Evolutionary conservation across 2,329 filamentous ascomycete genomes (phyloP).

Genomic region (Pyrenophora graminea): DNA sequence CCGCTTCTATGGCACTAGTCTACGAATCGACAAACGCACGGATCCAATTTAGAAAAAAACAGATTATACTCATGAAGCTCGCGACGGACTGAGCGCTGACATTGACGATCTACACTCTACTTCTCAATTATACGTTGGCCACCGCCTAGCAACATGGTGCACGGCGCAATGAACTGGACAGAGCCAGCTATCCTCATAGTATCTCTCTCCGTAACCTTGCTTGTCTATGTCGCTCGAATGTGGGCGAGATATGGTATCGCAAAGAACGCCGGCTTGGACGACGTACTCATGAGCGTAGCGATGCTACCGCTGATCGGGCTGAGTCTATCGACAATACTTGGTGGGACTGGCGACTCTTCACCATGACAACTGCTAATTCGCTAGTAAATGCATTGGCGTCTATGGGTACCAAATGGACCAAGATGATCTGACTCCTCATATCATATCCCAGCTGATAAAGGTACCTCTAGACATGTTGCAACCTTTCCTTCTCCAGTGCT

Average conservation of each 20-base stretch:
- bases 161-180: conserved; percentile 49
- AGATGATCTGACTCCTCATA: conserved; percentile 39
- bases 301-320: conserved; percentile 47
- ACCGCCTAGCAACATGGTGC: conserved; percentile 53
- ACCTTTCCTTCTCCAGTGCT: background rate
- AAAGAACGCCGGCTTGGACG: conserved; percentile 54
- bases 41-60: no score
- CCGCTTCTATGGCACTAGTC: no score
- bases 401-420: conserved; percentile 42
- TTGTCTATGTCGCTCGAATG: conserved; percentile 51
- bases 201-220: conserved; percentile 46
- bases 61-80: no score
- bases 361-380: conserved; percentile 11
- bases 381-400: conserved; percentile 23
- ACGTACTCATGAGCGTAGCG: conserved; percentile 51
- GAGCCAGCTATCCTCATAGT: conserved; percentile 50
- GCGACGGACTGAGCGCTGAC: conserved; percentile 23
- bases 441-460: conserved; percentile 27
- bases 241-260: conserved; percentile 54
- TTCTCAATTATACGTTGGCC: conserved; percentile 52
- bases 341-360: conserved; percentile 15
- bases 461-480: conserved; percentile 13
- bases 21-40: no score
- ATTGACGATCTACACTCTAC: conserved; percentile 45
- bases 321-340: conserved; percentile 33